Base-by-base conservation (phyloP, 2,329 filamentous ascomycete species). In the Claviceps sp. region DNA sequence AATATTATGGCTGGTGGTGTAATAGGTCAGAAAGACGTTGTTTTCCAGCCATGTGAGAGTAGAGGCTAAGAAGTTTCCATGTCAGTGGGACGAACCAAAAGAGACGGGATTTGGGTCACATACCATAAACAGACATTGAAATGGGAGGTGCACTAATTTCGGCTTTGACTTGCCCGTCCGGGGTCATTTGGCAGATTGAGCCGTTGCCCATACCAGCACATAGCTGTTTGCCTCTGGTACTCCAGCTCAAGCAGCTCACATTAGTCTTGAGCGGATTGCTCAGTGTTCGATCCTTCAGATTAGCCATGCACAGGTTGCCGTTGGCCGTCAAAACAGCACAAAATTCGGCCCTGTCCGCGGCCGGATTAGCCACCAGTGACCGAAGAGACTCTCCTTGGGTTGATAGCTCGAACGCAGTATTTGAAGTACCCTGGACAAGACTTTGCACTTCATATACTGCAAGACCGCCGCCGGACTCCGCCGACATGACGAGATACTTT, bases 181-280 rank as follows among this genome's bases (percentile, higher is more conserved):
- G 87, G 7, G 86, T 88, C 78, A 97, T 84, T 65, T 96, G 90
- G 52, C 79, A 78, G 50, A 85, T 82, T 13, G 82, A 83, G 53
- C 93, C 93, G 67, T 96, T 81, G 6, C 76, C 82, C 59, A 93
- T 73, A 16, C 94, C 93, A 58, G 88, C 90, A 45, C 95, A 84
- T 44, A 98, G 73, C 64, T 97, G 91, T 65, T 95, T 98, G 47
- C 93, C 93, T 64, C 84, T 88, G 55, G 81, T 85, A 66, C 93
- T 98, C 93, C 94, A 98, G 52, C 86, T 84, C 5, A 88, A 78
- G 61, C 86, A 93, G 63, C 84, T 89, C 30, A 95, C 90, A 47
- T 85, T 83, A 30, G 78, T 73, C 61, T 84, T 87, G 56, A 95
- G 72, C 1, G 61, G 72, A 56, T 71, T 76, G 37, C 86, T 87